Base-by-base conservation (phyloP, 2,329 filamentous ascomycete genomes). In the Macrophomina pseudophaseolina region DNA sequence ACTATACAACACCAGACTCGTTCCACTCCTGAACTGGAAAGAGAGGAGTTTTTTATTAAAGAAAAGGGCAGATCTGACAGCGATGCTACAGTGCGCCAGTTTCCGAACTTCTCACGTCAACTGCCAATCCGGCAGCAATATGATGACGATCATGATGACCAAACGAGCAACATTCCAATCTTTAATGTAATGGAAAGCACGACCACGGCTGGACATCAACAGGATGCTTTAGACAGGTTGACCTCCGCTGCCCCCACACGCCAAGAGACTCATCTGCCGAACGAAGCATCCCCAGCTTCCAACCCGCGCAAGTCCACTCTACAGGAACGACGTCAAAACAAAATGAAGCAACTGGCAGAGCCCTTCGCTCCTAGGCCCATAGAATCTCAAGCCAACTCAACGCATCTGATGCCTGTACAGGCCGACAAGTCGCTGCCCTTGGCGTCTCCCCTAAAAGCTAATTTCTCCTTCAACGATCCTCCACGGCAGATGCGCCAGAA, bases 21-120 rank as follows among this genome's bases (percentile, higher is more conserved):
- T 11, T 62, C 58, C 28, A 51, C 58, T 5, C 65, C 65, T 4
- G 54, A 48, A 16, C 48, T 33, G 4, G 46, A 59, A 33, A 16
- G 46, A 23, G 64, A 66, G 11, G 54, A 60, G 18, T 40, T 9
- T 23, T 52, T 44, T 5, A 35, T 30, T 7, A 51, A 59, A 44
- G 53, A 58, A 30, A 66, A 66, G 64, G 64, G 64, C 33, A 59
- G 64, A 5, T 66, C 64, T 16, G 54, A 66, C 35, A 66, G 64
- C 46, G 46, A 59, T 44, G 54, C 64, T 32, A 66, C 64, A 16
- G 48, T 66, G 18, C 64, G 64, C 35, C 53, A 59, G 35, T 30
- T 60, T 60, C 54, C 67, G 70, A 53, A 69, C 65, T 80, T 80
- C 68, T 79, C 78, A 18, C 75, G 78, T 18, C 77, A 78, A 66